phyloP scores from a whole-genome alignment of 176 grass and related monocot species.

The Oryza glaberrima region DNA sequence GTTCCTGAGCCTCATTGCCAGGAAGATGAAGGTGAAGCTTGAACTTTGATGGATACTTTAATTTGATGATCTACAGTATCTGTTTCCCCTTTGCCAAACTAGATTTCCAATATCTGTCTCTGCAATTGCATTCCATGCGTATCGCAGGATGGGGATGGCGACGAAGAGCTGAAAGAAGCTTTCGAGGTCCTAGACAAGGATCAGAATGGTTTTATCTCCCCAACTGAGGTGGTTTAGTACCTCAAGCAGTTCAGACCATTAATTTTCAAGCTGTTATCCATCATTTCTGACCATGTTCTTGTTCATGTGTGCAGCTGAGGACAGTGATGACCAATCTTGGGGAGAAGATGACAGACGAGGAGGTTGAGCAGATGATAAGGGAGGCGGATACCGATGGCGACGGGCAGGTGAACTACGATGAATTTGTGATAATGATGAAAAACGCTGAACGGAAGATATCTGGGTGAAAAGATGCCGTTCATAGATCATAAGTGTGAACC shows the following conservation, averaged over 20 bases:
- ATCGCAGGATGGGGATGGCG: conserved; percentile 55
- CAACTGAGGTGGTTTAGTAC: conserved; percentile 50
- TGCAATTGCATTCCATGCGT: neutral
- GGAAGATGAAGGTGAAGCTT: conserved; percentile 63
- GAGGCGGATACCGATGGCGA: conserved; percentile 72
- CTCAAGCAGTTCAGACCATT: neutral
- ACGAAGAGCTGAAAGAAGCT: conserved; percentile 83
- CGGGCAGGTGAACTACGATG: conserved; percentile 66
- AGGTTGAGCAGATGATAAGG: conserved; percentile 74
- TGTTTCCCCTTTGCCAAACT: neutral
- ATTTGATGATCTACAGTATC: neutral
- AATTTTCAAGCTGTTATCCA: neutral
- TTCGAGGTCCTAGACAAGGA: conserved; percentile 85
- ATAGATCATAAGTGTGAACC: conserved; percentile 2
- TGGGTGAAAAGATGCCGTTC: conserved; percentile 22
- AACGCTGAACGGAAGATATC: conserved; percentile 51
- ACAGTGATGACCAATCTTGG: conserved; percentile 78
- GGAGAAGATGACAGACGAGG: conserved; percentile 66
- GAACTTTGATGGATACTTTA: neutral
- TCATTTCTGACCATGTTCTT: neutral
- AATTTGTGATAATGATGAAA: conserved; percentile 78
- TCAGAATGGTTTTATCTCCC: conserved; percentile 81
- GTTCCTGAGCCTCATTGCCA: conserved; percentile 62
- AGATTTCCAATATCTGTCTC: neutral
- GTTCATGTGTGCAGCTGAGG: conserved; percentile 50